Conservation (phyloP, 2,329 filamentous ascomycete species). For the Neonectria magnoliae region DNA sequence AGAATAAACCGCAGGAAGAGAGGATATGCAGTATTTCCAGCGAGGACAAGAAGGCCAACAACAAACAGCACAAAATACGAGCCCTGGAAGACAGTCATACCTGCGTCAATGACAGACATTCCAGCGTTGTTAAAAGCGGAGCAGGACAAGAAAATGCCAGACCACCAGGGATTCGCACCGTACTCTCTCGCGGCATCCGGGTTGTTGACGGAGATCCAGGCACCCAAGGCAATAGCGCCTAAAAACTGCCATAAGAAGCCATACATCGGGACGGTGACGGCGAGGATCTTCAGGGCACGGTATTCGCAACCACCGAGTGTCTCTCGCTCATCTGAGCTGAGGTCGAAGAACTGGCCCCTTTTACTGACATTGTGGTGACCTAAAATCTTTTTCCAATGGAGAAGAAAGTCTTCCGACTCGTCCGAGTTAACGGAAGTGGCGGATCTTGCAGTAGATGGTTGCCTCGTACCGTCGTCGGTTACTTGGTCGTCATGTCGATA, state of each 20-base stretch:
- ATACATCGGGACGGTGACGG: conserved; percentile 69
- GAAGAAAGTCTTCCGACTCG: conserved; percentile 41
- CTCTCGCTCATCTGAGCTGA: conserved; percentile 64
- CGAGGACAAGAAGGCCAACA: conserved; percentile 68
- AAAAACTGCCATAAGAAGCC: conserved; percentile 68
- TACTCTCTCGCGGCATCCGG: conserved; percentile 61
- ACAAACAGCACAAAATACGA: conserved; percentile 61
- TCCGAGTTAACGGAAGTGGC: conserved; percentile 32
- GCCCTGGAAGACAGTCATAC: conserved; percentile 70
- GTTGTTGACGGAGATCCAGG: conserved; percentile 66
- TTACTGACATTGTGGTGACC: conserved; percentile 54
- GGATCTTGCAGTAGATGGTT: conserved; percentile 35
- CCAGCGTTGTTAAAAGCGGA: conserved; percentile 79
- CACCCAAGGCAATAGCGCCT: conserved; percentile 67
- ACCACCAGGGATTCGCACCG: conserved; percentile 73
- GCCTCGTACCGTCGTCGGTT: conserved; percentile 4
- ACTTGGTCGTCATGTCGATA: conserved; percentile 33
- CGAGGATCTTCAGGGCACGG: conserved; percentile 67
- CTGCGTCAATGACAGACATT: conserved; percentile 73
- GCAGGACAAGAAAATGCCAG: conserved; percentile 73
- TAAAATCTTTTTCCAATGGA: conserved; percentile 49
- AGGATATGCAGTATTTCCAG: conserved; percentile 74
- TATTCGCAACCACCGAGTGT: conserved; percentile 72
- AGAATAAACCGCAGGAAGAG: conserved; percentile 69
- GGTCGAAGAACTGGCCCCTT: conserved; percentile 65